Conservation (phyloP, 352 stramenopile species). For the Phytophthora pseudosyringae region DNA sequence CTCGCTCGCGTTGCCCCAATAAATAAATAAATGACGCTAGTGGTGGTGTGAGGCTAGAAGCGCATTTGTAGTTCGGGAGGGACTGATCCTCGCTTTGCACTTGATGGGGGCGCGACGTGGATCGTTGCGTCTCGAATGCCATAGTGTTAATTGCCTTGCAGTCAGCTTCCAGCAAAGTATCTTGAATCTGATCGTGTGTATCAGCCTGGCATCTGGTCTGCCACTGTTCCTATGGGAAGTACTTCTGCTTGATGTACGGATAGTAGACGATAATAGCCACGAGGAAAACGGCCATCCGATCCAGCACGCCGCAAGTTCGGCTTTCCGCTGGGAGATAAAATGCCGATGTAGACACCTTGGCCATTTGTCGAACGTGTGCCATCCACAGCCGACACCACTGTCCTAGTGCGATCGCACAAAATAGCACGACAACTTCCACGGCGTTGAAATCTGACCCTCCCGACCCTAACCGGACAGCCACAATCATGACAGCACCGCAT, state of each 20-base stretch:
- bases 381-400: slow-evolving; percentile 51
- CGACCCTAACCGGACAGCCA: slow-evolving; percentile 34
- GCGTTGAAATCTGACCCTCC: slow-evolving; percentile 29
- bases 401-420: slow-evolving; percentile 45
- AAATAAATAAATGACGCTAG: slow-evolving; percentile 47
- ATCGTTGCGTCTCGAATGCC: not conserved
- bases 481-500: slow-evolving; percentile 45
- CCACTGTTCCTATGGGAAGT: slow-evolving; percentile 21
- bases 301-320: slow-evolving; percentile 45
- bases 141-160: not conserved
- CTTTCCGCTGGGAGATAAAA: slow-evolving; percentile 49
- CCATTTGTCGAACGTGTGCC: slow-evolving; percentile 46
- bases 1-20: slow-evolving; percentile 24
- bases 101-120: not conserved
- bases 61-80: not conserved
- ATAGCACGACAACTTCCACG: slow-evolving; percentile 48
- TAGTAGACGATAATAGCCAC: slow-evolving; percentile 57
- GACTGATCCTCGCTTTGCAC: not conserved
- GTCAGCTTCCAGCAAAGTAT: not conserved
- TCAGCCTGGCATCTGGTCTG: not conserved
- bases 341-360: slow-evolving; percentile 49
- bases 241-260: slow-evolving; percentile 55
- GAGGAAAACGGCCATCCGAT: slow-evolving; percentile 52
- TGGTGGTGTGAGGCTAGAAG: slow-evolving; percentile 25
- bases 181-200: not conserved